Conservation (phyloP, 2,329 filamentous ascomycete species). For the Dendryphion nanum region DNA sequence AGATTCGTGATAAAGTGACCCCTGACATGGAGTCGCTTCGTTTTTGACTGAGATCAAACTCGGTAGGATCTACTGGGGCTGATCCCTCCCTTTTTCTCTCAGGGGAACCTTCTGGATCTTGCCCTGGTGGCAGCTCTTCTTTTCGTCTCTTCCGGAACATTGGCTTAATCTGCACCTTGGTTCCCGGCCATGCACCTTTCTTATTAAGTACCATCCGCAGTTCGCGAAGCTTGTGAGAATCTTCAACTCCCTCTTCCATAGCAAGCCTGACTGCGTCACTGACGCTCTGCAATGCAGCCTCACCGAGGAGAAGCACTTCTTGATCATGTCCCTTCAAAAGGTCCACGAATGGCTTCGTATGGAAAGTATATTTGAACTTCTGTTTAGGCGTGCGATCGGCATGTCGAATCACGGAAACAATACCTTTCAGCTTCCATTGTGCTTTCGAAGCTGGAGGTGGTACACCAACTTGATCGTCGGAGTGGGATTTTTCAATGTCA, state of each 20-base stretch:
- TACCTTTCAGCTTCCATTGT: slow-evolving; percentile 96
- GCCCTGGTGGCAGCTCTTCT: slow-evolving; percentile 51
- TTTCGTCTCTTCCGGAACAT: slow-evolving; percentile 92
- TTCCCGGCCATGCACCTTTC: slow-evolving; percentile 91
- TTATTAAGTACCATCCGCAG: slow-evolving; percentile 85
- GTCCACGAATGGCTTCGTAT: slow-evolving; percentile 93
- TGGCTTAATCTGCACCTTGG: slow-evolving; percentile 98
- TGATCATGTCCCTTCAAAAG: slow-evolving; percentile 93
- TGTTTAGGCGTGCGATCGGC: slow-evolving; percentile 98
- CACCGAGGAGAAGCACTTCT: slow-evolving; percentile 90
- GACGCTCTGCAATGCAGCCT: slow-evolving; percentile 84
- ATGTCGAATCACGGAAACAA: slow-evolving; percentile 94
- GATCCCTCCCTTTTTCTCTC: slow-evolving; percentile 21
- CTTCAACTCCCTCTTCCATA: slow-evolving; percentile 75
- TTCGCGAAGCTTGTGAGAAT: slow-evolving; percentile 78
- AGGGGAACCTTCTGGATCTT: slow-evolving; percentile 28
- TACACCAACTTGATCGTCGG: slow-evolving; percentile 34
- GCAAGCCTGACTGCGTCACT: slow-evolving; percentile 83
- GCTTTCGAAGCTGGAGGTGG: slow-evolving; percentile 69
- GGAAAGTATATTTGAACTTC: slow-evolving; percentile 99
- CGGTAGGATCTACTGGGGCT: slow-evolving; percentile 15
- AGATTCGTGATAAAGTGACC: slow-evolving; percentile 89
- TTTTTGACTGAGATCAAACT: slow-evolving; percentile 24
- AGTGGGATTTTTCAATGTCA: slow-evolving; percentile 25
- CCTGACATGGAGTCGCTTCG: slow-evolving; percentile 81